phyloP scores from a whole-genome alignment of 1,284 basidiomycete species.

The Inonotus hispidus region DNA sequence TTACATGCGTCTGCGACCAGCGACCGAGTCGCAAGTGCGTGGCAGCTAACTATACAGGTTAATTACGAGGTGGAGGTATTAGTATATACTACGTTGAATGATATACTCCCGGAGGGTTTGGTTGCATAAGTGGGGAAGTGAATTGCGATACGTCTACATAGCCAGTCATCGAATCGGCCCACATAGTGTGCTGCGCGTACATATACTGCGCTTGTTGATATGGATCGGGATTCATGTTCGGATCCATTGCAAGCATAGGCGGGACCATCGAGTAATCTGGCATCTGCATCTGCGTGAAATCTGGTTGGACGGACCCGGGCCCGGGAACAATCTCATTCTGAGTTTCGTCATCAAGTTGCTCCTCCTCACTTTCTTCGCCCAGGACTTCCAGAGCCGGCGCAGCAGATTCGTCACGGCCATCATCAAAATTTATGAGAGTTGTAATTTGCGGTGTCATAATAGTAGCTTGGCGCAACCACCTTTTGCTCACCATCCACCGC shows the following conservation, averaged over 20 bases:
- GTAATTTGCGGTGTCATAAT: constrained; percentile 41
- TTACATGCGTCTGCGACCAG: too few relatives aligned
- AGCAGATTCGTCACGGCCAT: background rate
- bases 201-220: constrained; percentile 5
- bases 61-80: too few relatives aligned
- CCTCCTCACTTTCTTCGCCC: constrained; percentile 14
- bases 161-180: constrained; percentile 1
- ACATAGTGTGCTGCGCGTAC: constrained; percentile 1
- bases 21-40: too few relatives aligned
- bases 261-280: background rate
- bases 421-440: constrained; percentile 28
- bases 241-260: background rate
- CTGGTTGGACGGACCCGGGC: background rate
- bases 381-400: background rate
- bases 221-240: background rate
- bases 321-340: background rate
- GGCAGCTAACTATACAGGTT: too few relatives aligned
- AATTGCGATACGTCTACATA: constrained; percentile 4
- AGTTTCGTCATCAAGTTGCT: constrained; percentile 1
- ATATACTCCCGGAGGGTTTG: background rate
- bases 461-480: constrained; percentile 45
- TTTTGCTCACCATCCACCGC: constrained; percentile 70
- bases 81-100: too few relatives aligned
- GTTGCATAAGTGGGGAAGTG: background rate
- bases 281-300: background rate